Evolutionary conservation across 2,329 filamentous ascomycete genomes (phyloP).

Genomic region (Dothistroma septosporum): DNA sequence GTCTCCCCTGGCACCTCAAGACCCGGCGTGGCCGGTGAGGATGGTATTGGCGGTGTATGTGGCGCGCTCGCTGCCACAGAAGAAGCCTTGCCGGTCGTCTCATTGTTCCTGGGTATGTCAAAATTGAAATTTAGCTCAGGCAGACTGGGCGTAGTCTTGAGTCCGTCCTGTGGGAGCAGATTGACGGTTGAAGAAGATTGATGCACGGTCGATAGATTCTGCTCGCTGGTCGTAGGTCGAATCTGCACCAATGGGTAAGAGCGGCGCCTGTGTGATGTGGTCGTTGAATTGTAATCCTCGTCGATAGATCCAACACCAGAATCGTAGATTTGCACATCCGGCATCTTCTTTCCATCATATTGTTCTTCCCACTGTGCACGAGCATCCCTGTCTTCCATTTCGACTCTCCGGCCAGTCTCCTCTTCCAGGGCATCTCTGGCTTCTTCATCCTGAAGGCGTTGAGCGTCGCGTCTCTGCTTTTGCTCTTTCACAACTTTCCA

Average conservation of each 20-base stretch:
- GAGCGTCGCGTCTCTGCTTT: slow-evolving; percentile 44
- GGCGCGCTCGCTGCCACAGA: background rate
- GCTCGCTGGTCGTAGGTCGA: slow-evolving; percentile 1
- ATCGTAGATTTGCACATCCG: slow-evolving; percentile 38
- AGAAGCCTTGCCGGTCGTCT: background rate
- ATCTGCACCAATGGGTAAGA: slow-evolving; percentile 15
- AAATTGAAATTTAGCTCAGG: slow-evolving; percentile 1
- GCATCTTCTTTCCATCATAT: slow-evolving; percentile 54
- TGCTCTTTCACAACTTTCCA: slow-evolving; percentile 71
- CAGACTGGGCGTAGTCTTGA: background rate
- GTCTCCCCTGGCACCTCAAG: slow-evolving; percentile 10
- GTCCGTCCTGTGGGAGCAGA: background rate
- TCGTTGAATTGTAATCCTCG: slow-evolving; percentile 10
- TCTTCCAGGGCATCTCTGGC: slow-evolving; percentile 64
- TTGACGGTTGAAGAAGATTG: slow-evolving; percentile 5
- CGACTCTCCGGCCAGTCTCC: slow-evolving; percentile 60
- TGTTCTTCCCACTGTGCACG: slow-evolving; percentile 69
- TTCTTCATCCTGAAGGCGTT: slow-evolving; percentile 52
- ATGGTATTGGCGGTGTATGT: background rate
- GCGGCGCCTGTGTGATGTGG: slow-evolving; percentile 8
- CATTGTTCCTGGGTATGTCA: background rate
- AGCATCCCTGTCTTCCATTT: slow-evolving; percentile 59
- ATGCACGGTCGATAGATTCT: background rate
- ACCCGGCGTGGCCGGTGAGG: slow-evolving; percentile 8
- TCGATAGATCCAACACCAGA: slow-evolving; percentile 48